Conservation (phyloP, 805 yeast species). For the Ogataea ramenticola region DNA sequence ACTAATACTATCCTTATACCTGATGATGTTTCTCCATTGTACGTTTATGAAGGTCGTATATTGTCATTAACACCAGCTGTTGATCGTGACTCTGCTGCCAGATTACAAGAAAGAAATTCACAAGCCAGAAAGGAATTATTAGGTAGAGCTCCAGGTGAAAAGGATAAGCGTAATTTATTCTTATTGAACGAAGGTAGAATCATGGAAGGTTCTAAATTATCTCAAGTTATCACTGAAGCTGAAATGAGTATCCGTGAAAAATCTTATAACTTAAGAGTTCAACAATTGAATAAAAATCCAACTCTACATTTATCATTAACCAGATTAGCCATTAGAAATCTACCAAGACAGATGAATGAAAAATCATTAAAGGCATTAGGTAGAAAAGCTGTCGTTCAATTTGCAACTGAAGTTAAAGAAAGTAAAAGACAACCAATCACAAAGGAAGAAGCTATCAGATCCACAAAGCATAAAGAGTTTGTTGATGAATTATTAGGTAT, state of each 20-base stretch:
- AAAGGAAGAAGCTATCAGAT: slow-evolving; percentile 81
- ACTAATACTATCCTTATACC: slow-evolving; percentile 66
- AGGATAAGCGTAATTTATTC: slow-evolving; percentile 79
- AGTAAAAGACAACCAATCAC: slow-evolving; percentile 74
- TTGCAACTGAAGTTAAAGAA: slow-evolving; percentile 81
- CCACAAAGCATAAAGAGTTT: slow-evolving; percentile 53
- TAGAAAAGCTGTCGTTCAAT: slow-evolving; percentile 88
- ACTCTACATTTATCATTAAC: slow-evolving; percentile 89
- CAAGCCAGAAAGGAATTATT: slow-evolving; percentile 63
- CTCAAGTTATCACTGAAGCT: slow-evolving; percentile 53
- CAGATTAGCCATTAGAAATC: slow-evolving; percentile 86
- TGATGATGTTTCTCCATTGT: slow-evolving; percentile 84
- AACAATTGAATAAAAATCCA: slow-evolving; percentile 87
- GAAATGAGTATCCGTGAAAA: slow-evolving; percentile 87
- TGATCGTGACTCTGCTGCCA: slow-evolving; percentile 74
- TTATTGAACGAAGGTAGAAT: slow-evolving; percentile 92
- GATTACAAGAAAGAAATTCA: slow-evolving; percentile 66
- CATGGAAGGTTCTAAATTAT: slow-evolving; percentile 71
- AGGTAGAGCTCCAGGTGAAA: slow-evolving; percentile 75
- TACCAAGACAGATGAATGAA: slow-evolving; percentile 88
- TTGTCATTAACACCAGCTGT: slow-evolving; percentile 80
- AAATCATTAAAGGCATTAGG: slow-evolving; percentile 87
- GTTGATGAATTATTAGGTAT: slow-evolving; percentile 27
- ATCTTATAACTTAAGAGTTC: slow-evolving; percentile 77
- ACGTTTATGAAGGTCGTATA: slow-evolving; percentile 90